Percentiles rank a stretch among this genome's conserved stretches.
These are phyloP conservation scores for Fusarium sp. DNA, from an alignment of 2,329 filamentous ascomycete genomes.

Conservation along the genomic window DNA sequence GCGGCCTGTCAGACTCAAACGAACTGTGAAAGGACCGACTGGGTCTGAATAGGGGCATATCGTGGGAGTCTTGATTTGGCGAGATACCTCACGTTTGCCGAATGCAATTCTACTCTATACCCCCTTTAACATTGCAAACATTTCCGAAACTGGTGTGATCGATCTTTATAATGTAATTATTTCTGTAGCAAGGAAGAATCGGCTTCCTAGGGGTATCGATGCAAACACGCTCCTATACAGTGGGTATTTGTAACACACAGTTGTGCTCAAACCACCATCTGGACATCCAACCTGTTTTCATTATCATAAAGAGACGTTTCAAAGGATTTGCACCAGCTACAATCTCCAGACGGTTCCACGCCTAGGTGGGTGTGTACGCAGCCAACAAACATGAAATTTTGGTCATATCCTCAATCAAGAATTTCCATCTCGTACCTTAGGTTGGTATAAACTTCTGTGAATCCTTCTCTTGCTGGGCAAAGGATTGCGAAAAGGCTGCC, in stretches of 20 bases:
- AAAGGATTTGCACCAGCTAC: not conserved
- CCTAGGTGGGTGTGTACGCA: not conserved
- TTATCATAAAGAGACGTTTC: conserved; percentile 29
- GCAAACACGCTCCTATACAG: not conserved
- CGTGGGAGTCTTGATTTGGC: not conserved
- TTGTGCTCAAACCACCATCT: not conserved
- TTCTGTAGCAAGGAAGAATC: not conserved
- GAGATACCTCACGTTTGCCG: not conserved
- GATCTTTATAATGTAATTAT: not conserved
- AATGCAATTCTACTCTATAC: not conserved
- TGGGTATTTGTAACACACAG: conserved; percentile 4
- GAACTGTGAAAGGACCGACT: conserved; percentile 17
- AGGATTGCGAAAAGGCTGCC: conserved; percentile 78
- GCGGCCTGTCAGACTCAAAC: not conserved
- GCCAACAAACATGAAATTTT: not conserved
- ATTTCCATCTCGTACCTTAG: conserved; percentile 20
- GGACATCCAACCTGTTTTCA: not conserved
- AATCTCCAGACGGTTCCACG: not conserved
- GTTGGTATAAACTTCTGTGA: conserved; percentile 72
- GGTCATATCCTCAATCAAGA: not conserved
- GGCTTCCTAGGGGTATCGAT: conserved; percentile 35
- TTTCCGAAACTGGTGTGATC: not conserved
- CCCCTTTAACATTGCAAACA: not conserved
- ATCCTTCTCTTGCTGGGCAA: conserved; percentile 73
- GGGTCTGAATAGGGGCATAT: not conserved